phyloP scores from a whole-genome alignment of 2,329 filamentous ascomycete species.

The Colletotrichum orbiculare region DNA sequence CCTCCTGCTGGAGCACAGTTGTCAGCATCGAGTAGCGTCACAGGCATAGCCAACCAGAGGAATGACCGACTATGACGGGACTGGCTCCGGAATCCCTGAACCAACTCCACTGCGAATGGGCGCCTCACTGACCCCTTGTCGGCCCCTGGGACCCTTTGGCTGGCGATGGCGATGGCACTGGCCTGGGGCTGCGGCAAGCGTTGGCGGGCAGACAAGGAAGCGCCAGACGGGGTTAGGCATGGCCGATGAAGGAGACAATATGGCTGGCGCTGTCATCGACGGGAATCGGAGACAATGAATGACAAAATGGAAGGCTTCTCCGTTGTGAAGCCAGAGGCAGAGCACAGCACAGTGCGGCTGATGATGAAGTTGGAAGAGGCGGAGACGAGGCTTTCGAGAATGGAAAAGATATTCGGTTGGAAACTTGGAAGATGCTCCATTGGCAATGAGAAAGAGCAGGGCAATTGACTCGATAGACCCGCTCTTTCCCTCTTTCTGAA shows the following conservation, averaged over 20 bases:
- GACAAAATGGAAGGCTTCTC: too few species aligned
- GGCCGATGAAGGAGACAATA: slow-evolving; percentile 7
- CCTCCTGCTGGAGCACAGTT: background rate
- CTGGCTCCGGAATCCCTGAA: slow-evolving; percentile 25
- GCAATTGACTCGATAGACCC: slow-evolving; percentile 27
- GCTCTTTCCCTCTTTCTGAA: slow-evolving; percentile 22
- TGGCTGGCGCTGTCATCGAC: slow-evolving; percentile 14
- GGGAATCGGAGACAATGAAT: slow-evolving; percentile 9
- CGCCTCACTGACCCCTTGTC: slow-evolving; percentile 1
- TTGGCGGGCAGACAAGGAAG: background rate
- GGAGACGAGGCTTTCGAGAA: slow-evolving; percentile 1
- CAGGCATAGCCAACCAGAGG: slow-evolving; percentile 17
- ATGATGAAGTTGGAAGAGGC: background rate
- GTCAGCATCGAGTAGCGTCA: background rate
- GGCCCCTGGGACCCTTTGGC: background rate
- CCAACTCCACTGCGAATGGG: background rate
- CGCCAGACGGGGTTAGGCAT: too few species aligned
- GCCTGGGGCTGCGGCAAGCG: background rate
- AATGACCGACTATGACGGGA: slow-evolving; percentile 21
- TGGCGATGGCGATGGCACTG: background rate
- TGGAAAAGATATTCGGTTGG: background rate
- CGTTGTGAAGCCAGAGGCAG: too few species aligned
- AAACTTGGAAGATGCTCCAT: slow-evolving; percentile 26
- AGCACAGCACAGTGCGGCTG: background rate
- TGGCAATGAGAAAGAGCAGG: slow-evolving; percentile 18